phyloP scores from a whole-genome alignment of 2,329 filamentous ascomycete species.

The Cytospora schulzeri region DNA sequence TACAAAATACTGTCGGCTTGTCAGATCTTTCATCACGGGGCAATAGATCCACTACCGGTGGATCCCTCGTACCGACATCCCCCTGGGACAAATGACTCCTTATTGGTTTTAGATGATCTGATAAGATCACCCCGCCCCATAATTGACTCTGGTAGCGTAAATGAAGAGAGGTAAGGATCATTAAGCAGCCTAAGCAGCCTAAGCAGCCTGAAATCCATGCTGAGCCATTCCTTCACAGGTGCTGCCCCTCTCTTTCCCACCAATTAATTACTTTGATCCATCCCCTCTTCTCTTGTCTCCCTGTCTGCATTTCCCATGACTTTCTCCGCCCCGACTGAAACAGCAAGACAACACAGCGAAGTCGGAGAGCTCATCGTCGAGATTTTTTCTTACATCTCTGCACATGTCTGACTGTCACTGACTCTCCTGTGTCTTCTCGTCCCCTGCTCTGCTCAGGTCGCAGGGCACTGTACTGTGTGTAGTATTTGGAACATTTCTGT shows the following conservation, averaged over 20 bases:
- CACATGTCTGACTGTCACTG: no score
- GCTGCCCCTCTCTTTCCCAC: slow-evolving; percentile 13
- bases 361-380: slow-evolving; percentile 22
- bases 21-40: slow-evolving; percentile 23
- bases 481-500: not conserved
- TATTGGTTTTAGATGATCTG: slow-evolving; percentile 33
- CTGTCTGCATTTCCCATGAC: slow-evolving; percentile 2
- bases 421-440: no score
- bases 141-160: slow-evolving; percentile 9
- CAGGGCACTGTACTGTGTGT: no score
- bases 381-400: slow-evolving; percentile 12
- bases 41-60: slow-evolving; percentile 4
- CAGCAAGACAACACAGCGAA: slow-evolving; percentile 22
- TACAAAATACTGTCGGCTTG: slow-evolving; percentile 8
- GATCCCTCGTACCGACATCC: slow-evolving; percentile 10
- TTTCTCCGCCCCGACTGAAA: slow-evolving; percentile 24
- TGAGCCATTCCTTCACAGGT: slow-evolving; percentile 1
- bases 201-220: slow-evolving; percentile 13
- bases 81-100: slow-evolving; percentile 2
- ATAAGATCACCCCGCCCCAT: slow-evolving; percentile 30
- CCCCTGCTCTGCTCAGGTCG: slow-evolving; percentile 9
- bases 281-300: slow-evolving; percentile 1
- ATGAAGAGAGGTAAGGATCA: slow-evolving; percentile 11
- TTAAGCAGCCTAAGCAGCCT: not conserved
- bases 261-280: not conserved